Percentiles rank a stretch among this genome's conserved stretches.
phyloP scores from a whole-genome alignment of 202 grass and related monocot genomes.

The Setaria viridis region DNA sequence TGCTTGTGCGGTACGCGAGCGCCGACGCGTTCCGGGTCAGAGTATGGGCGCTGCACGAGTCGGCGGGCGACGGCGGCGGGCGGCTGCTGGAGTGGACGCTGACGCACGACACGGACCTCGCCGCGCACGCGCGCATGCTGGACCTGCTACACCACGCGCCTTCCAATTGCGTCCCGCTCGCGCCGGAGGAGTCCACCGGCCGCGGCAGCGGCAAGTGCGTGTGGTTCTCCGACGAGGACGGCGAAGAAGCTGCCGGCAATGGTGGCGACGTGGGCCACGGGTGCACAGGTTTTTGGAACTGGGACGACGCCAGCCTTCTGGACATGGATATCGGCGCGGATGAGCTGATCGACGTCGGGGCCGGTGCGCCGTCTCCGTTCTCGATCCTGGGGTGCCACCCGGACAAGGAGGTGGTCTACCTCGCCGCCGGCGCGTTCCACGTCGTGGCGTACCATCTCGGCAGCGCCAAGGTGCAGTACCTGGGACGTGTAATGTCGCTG shows the following conservation, averaged over 20 bases:
- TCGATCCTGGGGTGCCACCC: conserved; percentile 21
- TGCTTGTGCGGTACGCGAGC: conserved; percentile 1
- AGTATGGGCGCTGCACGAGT: not conserved
- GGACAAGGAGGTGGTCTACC: conserved; percentile 18
- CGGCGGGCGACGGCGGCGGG: not conserved
- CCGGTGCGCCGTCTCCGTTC: not conserved
- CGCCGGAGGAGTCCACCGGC: not conserved
- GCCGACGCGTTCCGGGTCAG: not conserved
- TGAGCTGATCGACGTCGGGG: not conserved
- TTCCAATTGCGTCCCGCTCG: not conserved
- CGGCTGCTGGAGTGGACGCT: conserved; percentile 32
- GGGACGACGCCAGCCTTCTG: conserved; percentile 27
- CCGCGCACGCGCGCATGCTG: not conserved
- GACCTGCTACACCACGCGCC: not conserved
- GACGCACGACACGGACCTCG: conserved; percentile 34
- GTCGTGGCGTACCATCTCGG: conserved; percentile 28
- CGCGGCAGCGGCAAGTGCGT: not conserved
- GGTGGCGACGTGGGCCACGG: too few relatives aligned
- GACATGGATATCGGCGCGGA: not conserved
- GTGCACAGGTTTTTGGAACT: not conserved
- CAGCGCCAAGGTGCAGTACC: conserved; percentile 20
- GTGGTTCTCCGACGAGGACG: conserved; percentile 27
- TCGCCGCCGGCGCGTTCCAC: conserved; percentile 17
- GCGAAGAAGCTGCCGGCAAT: not conserved
- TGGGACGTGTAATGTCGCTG: not conserved